A percentile compares a stretch with the other conserved stretches of the same genome.
These are phyloP conservation scores for Sabuloglossum arenarium DNA, from an alignment of 495 filamentous ascomycete genomes.

Conservation along the genomic window DNA sequence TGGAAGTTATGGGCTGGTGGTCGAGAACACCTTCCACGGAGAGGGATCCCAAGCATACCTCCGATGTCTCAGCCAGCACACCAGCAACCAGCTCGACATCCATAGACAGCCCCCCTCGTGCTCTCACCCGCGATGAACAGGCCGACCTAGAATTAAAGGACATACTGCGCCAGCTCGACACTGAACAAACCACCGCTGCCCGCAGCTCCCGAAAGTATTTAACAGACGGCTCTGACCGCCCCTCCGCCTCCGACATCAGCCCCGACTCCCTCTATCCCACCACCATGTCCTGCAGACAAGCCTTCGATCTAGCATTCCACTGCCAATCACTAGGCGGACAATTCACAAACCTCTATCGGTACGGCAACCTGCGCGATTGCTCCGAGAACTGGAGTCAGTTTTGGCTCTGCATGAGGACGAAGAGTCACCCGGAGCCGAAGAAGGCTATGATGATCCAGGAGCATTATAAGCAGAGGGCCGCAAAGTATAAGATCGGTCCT, in stretches of 20 bases:
- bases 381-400: conserved; percentile 69
- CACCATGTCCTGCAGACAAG: conserved; percentile 67
- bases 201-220: conserved; percentile 1
- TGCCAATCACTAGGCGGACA: conserved; percentile 85
- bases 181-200: background rate
- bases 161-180: background rate
- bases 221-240: conserved; percentile 6
- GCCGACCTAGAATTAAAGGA: conserved; percentile 36
- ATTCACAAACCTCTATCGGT: conserved; percentile 70
- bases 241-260: conserved; percentile 19
- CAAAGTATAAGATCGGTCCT: conserved; percentile 46
- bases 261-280: conserved; percentile 49
- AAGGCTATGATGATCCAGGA: conserved; percentile 39
- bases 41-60: conserved; percentile 1
- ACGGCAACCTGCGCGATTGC: conserved; percentile 53
- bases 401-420: conserved; percentile 89
- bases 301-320: conserved; percentile 90
- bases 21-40: conserved; percentile 5
- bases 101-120: conserved; percentile 12
- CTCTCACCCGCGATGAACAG: conserved; percentile 31
- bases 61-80: background rate
- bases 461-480: conserved; percentile 51
- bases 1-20: background rate
- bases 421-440: conserved; percentile 20
- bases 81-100: background rate